A percentile compares a stretch with the other conserved stretches of the same genome.
Evolutionary conservation across 2,329 filamentous ascomycete species (phyloP).

Genomic region (Fusarium sp.): DNA sequence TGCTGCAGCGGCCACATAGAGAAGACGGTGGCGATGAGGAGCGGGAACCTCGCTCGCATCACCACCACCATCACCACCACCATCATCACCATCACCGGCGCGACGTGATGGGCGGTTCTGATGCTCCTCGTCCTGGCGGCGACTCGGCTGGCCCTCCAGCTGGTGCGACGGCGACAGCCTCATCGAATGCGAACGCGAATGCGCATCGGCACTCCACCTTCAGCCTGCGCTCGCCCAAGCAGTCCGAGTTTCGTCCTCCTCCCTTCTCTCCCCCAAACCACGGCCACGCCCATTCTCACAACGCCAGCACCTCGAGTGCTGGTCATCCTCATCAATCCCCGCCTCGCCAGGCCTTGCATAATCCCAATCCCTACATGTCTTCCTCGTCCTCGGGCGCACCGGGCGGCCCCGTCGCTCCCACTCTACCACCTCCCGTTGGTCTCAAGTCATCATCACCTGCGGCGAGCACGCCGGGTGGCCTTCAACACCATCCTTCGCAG

Average conservation of each 20-base stretch:
- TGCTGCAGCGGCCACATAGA: slow-evolving; percentile 58
- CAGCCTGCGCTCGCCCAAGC: slow-evolving; percentile 63
- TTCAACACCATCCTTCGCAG: slow-evolving; percentile 49
- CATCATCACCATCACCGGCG: slow-evolving; percentile 54
- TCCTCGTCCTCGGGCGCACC: slow-evolving; percentile 48
- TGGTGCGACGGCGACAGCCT: slow-evolving; percentile 36
- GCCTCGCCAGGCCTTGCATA: slow-evolving; percentile 46
- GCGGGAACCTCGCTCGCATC: slow-evolving; percentile 47
- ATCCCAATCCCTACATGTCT: slow-evolving; percentile 52
- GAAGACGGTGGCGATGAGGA: slow-evolving; percentile 55
- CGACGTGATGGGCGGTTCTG: slow-evolving; percentile 58
- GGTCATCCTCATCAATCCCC: slow-evolving; percentile 48
- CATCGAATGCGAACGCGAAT: slow-evolving; percentile 43
- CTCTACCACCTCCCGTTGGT: slow-evolving; percentile 47
- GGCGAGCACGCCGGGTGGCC: slow-evolving; percentile 26
- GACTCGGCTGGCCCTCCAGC: slow-evolving; percentile 28
- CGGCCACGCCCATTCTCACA: slow-evolving; percentile 42
- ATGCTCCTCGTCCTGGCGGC: slow-evolving; percentile 37
- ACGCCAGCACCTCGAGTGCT: slow-evolving; percentile 44
- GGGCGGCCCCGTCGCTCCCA: slow-evolving; percentile 46
- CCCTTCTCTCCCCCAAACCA: slow-evolving; percentile 45
- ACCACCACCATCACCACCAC: slow-evolving; percentile 52
- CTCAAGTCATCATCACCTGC: slow-evolving; percentile 40
- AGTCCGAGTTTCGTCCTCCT: slow-evolving; percentile 54
- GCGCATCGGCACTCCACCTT: slow-evolving; percentile 58